Evolutionary conservation across 306 rosid genomes (phyloP), one percentile per base, ranked within the genome.

Genomic region (Trifolium subterraneum): DNA sequence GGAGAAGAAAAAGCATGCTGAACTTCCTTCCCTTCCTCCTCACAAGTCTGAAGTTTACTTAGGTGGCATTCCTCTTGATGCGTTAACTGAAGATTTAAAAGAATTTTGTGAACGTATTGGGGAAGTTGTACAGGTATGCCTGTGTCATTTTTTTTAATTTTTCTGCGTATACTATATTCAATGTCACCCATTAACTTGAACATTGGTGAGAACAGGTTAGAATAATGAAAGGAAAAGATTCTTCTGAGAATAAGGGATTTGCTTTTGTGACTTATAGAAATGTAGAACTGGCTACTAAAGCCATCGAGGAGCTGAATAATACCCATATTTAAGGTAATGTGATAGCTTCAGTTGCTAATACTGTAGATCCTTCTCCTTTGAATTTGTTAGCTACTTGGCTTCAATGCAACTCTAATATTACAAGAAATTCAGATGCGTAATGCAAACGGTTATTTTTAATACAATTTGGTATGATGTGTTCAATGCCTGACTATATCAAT

Each of bases 1-100:
- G 22, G 93, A 92, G 69, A 90, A 86, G 82, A 88, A 84, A 78
- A 87, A 81, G 61, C 92, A 88, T 67, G 95, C 84, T 1, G 95
- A 87, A 75, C 96, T 94, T 84, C 99, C 90, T 71, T 76, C 97
- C 80, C 90, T 94, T 82, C 99, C 99, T 81, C 96, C 99, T 58
- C 99, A 94, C 75, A 94, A 94, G 60, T 94, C 97, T 71, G 99
- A 94, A 90, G 97, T 91, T 61, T 94, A 94, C 81, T 63, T 94
- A 58, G 99, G 99, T 54, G 92, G 97, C 76, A 86, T 94, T 87
- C 93, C 97, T 62, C 85, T 72, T 64, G 90, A 88, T 86, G 87
- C 85, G 41, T 82, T 86, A 27, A 75, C 73, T 71, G 96, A 90
- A 63, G 93, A 92, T 72, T 87, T 94, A 78, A 92, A 83, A 83